phyloP scores from a whole-genome alignment of 1,284 basidiomycete species.

The Amylostereum chailletii region DNA sequence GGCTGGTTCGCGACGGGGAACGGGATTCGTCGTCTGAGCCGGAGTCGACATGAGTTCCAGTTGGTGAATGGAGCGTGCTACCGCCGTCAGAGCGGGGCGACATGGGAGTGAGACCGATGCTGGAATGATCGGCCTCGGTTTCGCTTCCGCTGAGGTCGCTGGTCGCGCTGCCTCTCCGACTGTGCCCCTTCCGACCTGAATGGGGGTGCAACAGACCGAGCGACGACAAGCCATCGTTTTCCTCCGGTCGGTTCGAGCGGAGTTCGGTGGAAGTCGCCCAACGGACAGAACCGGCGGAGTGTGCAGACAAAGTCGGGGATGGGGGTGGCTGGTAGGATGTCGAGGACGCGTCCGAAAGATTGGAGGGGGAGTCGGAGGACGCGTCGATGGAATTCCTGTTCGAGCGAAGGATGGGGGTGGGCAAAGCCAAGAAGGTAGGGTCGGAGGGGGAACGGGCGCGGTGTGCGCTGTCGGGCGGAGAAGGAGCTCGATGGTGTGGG shows the following conservation, averaged over 20 bases:
- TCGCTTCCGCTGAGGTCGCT: conserved; percentile 23
- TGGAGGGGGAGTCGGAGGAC: conserved; percentile 10
- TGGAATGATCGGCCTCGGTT: too few relatives aligned
- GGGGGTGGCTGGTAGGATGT: conserved; percentile 42
- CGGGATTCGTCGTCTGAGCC: conserved; percentile 19
- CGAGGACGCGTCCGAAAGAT: conserved; percentile 31
- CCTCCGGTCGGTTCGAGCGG: conserved; percentile 65
- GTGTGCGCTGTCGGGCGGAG: neutral
- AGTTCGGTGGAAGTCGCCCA: conserved; percentile 54
- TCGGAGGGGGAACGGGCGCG: conserved; percentile 18
- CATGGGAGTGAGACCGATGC: too few relatives aligned
- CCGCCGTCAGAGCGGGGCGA: too few relatives aligned
- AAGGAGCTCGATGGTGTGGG: neutral
- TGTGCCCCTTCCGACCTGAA: conserved; percentile 27
- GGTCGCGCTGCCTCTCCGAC: conserved; percentile 38
- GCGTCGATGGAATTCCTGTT: conserved; percentile 11
- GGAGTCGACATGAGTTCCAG: conserved; percentile 27
- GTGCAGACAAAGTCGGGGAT: conserved; percentile 63
- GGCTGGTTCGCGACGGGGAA: conserved; percentile 15
- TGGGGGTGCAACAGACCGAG: conserved; percentile 45
- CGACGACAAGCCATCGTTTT: conserved; percentile 43
- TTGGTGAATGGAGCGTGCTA: conserved; percentile 26
- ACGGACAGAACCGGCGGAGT: conserved; percentile 39
- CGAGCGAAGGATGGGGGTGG: conserved; percentile 14
- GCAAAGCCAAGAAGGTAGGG: conserved; percentile 14